phyloP scores from a whole-genome alignment of 1,284 basidiomycete genomes.

The Trametes pubescens region DNA sequence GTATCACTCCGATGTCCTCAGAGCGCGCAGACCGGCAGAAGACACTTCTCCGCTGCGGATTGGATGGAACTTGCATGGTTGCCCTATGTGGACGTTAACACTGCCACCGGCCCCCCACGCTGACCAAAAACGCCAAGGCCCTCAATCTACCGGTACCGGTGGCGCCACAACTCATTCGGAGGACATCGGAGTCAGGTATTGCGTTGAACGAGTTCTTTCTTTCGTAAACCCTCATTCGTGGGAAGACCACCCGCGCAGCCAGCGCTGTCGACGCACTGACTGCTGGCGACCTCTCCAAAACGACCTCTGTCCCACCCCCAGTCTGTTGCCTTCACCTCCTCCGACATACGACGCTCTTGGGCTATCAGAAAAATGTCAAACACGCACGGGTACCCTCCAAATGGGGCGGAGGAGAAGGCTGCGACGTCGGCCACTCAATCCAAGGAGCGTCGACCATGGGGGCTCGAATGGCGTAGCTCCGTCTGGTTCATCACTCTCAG shows the following conservation, averaged over 20 bases:
- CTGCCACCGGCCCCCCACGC: not conserved
- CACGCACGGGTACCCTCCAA: not conserved
- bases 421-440: not conserved
- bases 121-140: not conserved
- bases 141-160: not conserved
- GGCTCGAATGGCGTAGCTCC: constrained; percentile 35
- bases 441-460: constrained; percentile 16
- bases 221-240: not conserved
- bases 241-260: not conserved
- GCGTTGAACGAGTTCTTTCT: not conserved
- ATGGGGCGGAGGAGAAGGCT: not conserved
- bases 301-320: no score
- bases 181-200: not conserved
- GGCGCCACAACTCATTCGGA: not conserved
- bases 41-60: not conserved
- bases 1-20: no score
- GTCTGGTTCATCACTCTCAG: constrained; percentile 32
- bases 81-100: not conserved
- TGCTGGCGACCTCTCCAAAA: not conserved
- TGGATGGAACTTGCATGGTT: not conserved
- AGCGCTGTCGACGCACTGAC: not conserved
- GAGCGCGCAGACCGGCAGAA: no score
- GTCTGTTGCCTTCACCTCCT: not conserved
- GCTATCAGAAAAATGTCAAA: not conserved
- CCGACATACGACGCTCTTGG: not conserved